These are phyloP conservation scores for Phalaenopsis hybrid DNA, from an alignment of 116 monocot species.

Conservation along the genomic window DNA sequence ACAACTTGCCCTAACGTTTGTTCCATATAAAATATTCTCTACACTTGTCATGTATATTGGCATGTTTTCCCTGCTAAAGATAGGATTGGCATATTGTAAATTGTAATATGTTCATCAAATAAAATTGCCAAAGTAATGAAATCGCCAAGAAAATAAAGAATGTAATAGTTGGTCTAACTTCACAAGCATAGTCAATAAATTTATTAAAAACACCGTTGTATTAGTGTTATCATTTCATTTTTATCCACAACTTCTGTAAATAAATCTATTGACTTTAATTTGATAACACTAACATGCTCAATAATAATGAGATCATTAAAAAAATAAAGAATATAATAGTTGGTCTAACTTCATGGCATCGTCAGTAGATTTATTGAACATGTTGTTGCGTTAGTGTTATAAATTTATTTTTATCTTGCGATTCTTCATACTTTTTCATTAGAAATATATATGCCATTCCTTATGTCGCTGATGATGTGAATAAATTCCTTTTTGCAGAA, in stretches of 20 bases:
- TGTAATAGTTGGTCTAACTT: not conserved
- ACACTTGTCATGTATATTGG: not conserved
- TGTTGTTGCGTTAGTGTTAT: not conserved
- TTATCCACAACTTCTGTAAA: not conserved
- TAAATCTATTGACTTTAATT: too few species aligned
- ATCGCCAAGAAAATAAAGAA: not conserved
- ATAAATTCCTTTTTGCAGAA: constrained; percentile 59
- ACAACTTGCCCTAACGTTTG: not conserved
- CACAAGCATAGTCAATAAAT: too few species aligned
- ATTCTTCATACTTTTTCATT: not conserved
- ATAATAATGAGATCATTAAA: too few species aligned
- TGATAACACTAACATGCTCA: too few species aligned
- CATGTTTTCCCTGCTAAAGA: not conserved
- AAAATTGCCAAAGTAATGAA: not conserved
- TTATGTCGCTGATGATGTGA: constrained; percentile 18
- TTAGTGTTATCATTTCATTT: not conserved
- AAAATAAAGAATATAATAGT: too few species aligned
- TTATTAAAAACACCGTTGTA: not conserved
- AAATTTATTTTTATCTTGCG: not conserved
- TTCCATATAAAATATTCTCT: not conserved
- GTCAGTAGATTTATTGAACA: not conserved
- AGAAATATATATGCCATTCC: not conserved
- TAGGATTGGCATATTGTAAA: not conserved
- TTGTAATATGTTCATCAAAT: not conserved
- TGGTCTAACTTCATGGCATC: too few species aligned